Conservation (phyloP, 352 stramenopile genomes). For the Phytopythium sindhum region DNA sequence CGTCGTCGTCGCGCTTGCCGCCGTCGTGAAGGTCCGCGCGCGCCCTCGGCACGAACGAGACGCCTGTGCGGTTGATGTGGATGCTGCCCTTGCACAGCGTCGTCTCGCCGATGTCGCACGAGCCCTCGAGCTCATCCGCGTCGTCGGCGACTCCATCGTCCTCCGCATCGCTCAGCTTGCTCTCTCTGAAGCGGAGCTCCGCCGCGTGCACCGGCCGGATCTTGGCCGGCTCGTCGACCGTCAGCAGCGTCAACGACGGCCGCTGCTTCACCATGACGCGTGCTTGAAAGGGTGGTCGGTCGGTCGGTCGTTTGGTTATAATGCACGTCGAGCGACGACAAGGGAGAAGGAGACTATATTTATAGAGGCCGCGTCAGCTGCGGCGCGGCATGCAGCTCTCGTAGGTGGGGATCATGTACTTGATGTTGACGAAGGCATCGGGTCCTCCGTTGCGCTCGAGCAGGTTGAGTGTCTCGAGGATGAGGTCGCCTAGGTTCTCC, state of each 20-base stretch:
- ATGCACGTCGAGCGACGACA: background rate
- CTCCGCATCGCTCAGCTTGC: constrained; percentile 6
- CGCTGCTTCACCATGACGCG: constrained; percentile 14
- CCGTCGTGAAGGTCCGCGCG: constrained; percentile 1
- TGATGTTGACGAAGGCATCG: constrained; percentile 94
- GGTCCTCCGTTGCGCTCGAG: constrained; percentile 81
- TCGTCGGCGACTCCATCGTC: constrained; percentile 18
- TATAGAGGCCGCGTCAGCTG: background rate
- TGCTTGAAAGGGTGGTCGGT: background rate
- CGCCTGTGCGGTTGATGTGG: constrained; percentile 61
- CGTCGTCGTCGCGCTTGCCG: constrained; percentile 11
- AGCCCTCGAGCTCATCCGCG: constrained; percentile 52
- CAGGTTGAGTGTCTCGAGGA: constrained; percentile 88
- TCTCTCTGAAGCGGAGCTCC: constrained; percentile 3
- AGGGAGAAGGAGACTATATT: background rate
- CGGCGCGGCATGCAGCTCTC: constrained; percentile 71
- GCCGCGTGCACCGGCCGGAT: background rate
- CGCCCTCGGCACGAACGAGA: constrained; percentile 37
- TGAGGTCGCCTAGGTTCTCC: constrained; percentile 87
- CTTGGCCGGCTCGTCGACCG: constrained; percentile 14
- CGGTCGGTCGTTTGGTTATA: background rate
- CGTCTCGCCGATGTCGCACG: constrained; percentile 74
- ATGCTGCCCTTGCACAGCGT: constrained; percentile 62
- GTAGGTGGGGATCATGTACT: constrained; percentile 96
- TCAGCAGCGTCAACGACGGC: constrained; percentile 14